Evolutionary conservation across 2,329 filamentous ascomycete species (phyloP).

Genomic region (Ceratocystis ficicola): DNA sequence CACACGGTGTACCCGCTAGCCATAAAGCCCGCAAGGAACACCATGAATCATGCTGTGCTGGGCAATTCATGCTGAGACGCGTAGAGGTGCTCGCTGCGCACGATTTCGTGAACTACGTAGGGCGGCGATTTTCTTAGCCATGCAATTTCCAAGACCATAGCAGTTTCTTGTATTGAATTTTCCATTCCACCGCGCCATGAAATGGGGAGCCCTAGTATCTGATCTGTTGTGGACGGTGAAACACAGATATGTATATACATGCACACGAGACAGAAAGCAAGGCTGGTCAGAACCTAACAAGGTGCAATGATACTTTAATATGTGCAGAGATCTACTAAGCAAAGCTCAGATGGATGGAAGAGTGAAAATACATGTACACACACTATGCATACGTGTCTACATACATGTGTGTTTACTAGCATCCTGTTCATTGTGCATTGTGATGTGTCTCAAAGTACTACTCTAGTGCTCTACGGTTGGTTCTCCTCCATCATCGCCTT

Average conservation of each 20-base stretch:
- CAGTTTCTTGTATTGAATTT: background rate
- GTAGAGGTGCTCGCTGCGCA: background rate
- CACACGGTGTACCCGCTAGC: background rate
- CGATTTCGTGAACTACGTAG: background rate
- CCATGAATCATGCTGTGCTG: conserved; percentile 3
- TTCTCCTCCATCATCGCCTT: background rate
- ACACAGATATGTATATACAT: background rate
- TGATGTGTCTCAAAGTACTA: background rate
- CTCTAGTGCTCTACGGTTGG: background rate
- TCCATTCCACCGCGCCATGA: background rate
- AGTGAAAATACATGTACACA: background rate
- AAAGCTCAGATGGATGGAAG: background rate
- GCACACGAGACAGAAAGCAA: background rate
- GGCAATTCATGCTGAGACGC: background rate
- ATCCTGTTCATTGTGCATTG: background rate
- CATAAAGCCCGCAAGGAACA: background rate
- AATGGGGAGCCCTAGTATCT: background rate
- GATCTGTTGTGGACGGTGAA: background rate
- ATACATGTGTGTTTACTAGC: background rate
- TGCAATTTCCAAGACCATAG: background rate
- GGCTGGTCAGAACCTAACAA: conserved; percentile 8
- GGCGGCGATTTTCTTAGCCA: background rate
- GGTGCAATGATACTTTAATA: background rate
- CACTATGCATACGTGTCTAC: background rate
- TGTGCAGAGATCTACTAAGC: background rate